Conservation (phyloP, 345 rosid genomes). For the Mallotus nudiflorus region DNA sequence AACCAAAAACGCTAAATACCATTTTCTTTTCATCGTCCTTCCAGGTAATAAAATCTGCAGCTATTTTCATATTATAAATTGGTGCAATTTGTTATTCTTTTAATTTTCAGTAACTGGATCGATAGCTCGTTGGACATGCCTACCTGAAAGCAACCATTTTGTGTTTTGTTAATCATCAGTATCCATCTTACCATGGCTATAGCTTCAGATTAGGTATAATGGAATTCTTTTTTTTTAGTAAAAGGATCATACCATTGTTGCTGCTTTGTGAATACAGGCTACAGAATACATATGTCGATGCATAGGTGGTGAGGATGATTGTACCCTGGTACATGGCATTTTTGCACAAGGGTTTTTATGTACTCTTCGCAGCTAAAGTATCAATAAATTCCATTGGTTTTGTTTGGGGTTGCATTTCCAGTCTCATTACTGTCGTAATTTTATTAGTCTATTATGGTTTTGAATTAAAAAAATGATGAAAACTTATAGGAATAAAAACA, state of each 20-base stretch:
- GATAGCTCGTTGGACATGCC: not conserved
- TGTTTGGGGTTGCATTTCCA: constrained; percentile 1
- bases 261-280: constrained; percentile 20
- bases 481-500: no score
- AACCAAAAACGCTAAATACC: no score
- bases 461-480: no score
- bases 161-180: not conserved
- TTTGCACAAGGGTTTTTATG: not conserved
- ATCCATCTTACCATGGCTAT: not conserved
- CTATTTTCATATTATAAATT: constrained; percentile 8
- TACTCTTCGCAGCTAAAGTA: not conserved
- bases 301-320: not conserved
- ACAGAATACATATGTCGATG: not conserved
- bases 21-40: no score
- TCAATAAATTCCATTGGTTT: constrained; percentile 23
- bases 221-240: not conserved
- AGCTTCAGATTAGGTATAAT: not conserved
- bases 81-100: constrained; percentile 36
- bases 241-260: not conserved
- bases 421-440: no score
- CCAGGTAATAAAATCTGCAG: no score
- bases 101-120: not conserved
- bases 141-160: constrained; percentile 21
- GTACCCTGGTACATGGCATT: not conserved
- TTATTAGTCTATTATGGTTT: no score